These are phyloP conservation scores for Amanita rubescens DNA, from an alignment of 768 basidiomycete species.

Conservation along the genomic window DNA sequence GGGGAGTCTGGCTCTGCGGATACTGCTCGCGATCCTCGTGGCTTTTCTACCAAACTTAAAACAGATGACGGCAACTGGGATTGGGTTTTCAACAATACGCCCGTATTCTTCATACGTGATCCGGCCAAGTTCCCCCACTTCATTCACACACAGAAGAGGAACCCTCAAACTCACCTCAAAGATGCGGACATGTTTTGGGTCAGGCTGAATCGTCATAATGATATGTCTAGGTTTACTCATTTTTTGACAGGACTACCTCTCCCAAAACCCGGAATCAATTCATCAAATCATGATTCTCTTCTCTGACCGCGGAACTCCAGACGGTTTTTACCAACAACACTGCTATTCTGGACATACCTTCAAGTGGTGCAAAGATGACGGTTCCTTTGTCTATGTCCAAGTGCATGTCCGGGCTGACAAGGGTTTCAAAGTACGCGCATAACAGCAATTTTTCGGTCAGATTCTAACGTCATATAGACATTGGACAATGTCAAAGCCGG, in stretches of 20 bases:
- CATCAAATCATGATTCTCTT: slow-evolving; percentile 88
- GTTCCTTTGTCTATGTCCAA: slow-evolving; percentile 81
- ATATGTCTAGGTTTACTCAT: slow-evolving; percentile 15
- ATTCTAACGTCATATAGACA: slow-evolving; percentile 34
- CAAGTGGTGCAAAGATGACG: slow-evolving; percentile 82
- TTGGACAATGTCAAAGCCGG: slow-evolving; percentile 61
- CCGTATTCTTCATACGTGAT: slow-evolving; percentile 86
- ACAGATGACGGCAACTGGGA: slow-evolving; percentile 93
- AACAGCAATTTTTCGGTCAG: slow-evolving; percentile 43
- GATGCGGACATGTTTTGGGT: slow-evolving; percentile 86
- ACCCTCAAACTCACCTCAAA: slow-evolving; percentile 88
- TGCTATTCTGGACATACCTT: slow-evolving; percentile 93
- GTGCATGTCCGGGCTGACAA: slow-evolving; percentile 73
- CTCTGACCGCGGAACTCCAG: slow-evolving; percentile 93
- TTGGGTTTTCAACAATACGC: slow-evolving; percentile 90
- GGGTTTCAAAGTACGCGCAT: slow-evolving; percentile 58
- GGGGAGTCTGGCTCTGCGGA: slow-evolving; percentile 88
- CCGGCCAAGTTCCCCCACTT: slow-evolving; percentile 89
- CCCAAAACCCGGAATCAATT: slow-evolving; percentile 82
- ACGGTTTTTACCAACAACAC: slow-evolving; percentile 78
- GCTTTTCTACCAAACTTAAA: slow-evolving; percentile 84
- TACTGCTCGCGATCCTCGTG: slow-evolving; percentile 89
- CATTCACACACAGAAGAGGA: slow-evolving; percentile 89
- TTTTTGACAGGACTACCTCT: slow-evolving; percentile 67
- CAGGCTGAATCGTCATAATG: slow-evolving; percentile 10